Evolutionary conservation across 306 rosid genomes (phyloP), one percentile per base, ranked within the genome.

Genomic region (Casuarina glauca): DNA sequence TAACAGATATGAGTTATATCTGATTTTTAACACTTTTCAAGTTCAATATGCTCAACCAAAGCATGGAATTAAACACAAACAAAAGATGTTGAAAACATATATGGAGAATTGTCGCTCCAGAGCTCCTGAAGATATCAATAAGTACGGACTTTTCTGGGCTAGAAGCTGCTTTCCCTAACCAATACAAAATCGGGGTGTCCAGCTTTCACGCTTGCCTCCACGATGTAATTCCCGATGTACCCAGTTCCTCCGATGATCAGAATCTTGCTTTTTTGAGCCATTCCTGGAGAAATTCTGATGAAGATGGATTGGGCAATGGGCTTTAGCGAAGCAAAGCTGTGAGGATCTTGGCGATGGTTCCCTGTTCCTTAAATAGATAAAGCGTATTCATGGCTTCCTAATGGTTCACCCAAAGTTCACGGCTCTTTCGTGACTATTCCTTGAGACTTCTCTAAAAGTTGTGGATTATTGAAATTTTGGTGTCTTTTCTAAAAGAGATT

Each of bases 111-210:
- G 17, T 77, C 36, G 82, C 83, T 9, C 88, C 88, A 1, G 75
- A 74, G 66, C 42, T 61, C 71, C 67, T 58, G 78, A 45, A 87
- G 81, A 15, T 84, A 1, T 68, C 36, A 26, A 87, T 9, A 42
- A 87, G 82, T 49, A 80, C 20, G 2, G 77, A 72, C 71, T 82
- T 84, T n/a, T 84, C 76, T 19, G 87, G 88, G 67, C 82, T 82
- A 53, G 74, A 66, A 36, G 63, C 52, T 3, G 82, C 49, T 79
- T 17, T 82, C 73, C 70, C 87, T 84, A 3, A 80, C 79, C 52
- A 87, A 70, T 1, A 74, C 85, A 67, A 38, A 84, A 0, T 86
- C 84, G 51, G 88, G 85, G 66, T 82, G 85, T 3, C 85, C 85
- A 6, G 78, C 87, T 66, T 84, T 79, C 0, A 69, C 17, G 39